Evolutionary conservation across 2,329 filamentous ascomycete species (phyloP).

Genomic region (Ceratocystis smalleyi): DNA sequence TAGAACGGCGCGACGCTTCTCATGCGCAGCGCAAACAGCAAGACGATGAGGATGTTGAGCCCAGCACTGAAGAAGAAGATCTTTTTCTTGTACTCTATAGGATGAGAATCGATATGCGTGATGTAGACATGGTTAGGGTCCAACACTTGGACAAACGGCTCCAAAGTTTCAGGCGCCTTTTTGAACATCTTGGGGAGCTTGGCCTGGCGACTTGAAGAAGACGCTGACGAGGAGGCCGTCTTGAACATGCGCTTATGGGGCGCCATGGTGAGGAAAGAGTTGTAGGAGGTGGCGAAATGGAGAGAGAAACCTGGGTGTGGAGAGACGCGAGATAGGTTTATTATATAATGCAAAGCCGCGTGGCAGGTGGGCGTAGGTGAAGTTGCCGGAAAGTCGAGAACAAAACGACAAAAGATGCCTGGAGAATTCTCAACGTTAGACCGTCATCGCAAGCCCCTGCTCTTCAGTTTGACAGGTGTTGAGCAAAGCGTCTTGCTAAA

Average conservation of each 20-base stretch:
- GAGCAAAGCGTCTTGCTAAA: neutral
- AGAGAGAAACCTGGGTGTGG: constrained; percentile 2
- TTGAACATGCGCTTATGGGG: constrained; percentile 16
- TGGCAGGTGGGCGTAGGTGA: neutral
- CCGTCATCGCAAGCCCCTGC: neutral
- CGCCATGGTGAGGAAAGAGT: constrained; percentile 20
- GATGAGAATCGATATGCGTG: constrained; percentile 62
- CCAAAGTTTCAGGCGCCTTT: constrained; percentile 44
- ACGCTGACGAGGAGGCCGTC: neutral
- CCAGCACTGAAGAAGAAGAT: constrained; percentile 66
- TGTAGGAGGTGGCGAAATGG: constrained; percentile 1
- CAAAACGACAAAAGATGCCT: neutral
- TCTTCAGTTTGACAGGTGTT: constrained; percentile 4
- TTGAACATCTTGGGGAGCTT: constrained; percentile 51
- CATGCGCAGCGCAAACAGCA: constrained; percentile 51
- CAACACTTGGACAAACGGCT: constrained; percentile 51
- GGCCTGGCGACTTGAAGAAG: constrained; percentile 20
- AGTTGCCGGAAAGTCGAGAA: neutral
- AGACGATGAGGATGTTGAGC: constrained; percentile 55
- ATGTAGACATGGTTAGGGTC: constrained; percentile 62
- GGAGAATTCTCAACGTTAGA: neutral
- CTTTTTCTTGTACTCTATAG: constrained; percentile 56
- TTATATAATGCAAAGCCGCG: neutral
- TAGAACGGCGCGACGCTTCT: constrained; percentile 60
- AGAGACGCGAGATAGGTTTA: constrained; percentile 9